Conservation (phyloP, 169 alveolate genomes). For the Fabrea salina region DNA sequence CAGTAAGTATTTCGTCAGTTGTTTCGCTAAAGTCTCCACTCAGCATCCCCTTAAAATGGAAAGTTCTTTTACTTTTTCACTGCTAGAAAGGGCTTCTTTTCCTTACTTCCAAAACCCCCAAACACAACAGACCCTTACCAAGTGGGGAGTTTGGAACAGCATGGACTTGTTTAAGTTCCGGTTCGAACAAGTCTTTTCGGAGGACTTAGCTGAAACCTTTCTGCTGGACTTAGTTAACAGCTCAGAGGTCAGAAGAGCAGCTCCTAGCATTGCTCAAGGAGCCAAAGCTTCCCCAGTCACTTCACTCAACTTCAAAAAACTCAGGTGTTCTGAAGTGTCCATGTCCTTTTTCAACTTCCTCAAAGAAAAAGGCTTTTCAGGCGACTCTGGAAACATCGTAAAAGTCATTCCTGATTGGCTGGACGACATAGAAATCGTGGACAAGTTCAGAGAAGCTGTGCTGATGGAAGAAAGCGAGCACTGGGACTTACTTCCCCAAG, state of each 20-base stretch:
- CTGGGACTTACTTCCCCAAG: constrained; percentile 35
- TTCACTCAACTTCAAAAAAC: not conserved
- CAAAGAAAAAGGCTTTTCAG: constrained; percentile 22
- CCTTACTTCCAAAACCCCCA: constrained; percentile 18
- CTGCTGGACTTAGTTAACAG: constrained; percentile 14
- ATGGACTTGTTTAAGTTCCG: constrained; percentile 47
- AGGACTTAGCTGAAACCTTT: not conserved
- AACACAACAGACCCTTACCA: constrained; percentile 32
- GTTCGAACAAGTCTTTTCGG: constrained; percentile 41
- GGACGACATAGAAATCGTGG: constrained; percentile 50
- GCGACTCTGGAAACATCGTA: constrained; percentile 40
- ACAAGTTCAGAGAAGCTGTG: constrained; percentile 49
- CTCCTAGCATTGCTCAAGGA: not conserved
- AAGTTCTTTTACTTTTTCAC: not conserved
- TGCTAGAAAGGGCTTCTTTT: not conserved
- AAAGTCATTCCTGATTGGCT: constrained; percentile 41
- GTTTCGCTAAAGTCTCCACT: too few species aligned
- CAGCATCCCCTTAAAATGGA: constrained; percentile 16
- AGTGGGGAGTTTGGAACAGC: constrained; percentile 42
- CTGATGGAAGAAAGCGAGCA: constrained; percentile 52
- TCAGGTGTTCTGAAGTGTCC: not conserved
- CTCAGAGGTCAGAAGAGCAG: not conserved
- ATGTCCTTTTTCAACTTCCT: constrained; percentile 2
- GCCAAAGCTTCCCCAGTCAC: not conserved
- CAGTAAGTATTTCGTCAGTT: too few species aligned